Evolutionary conservation across 257 asterid genomes (phyloP).

Genomic region (Nicotiana tomentosiformis): DNA sequence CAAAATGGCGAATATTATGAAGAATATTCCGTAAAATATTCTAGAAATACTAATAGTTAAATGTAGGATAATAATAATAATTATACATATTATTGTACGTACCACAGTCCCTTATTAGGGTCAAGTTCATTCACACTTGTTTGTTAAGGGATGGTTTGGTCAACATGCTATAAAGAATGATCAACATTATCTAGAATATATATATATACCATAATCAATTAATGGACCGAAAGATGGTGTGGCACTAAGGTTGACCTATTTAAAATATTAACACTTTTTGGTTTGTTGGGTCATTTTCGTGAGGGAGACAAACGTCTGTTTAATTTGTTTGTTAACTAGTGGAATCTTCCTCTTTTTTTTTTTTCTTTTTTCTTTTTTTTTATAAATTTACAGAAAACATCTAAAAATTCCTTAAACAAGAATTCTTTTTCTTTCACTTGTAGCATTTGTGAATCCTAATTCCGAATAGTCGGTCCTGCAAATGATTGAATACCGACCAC

Average conservation of each 20-base stretch:
- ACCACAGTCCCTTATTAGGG: not conserved
- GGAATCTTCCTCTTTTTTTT: not conserved
- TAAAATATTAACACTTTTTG: not conserved
- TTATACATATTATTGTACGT: not conserved
- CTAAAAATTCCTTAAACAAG: not conserved
- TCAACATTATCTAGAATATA: not conserved
- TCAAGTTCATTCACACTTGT: not conserved
- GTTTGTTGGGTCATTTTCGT: not conserved
- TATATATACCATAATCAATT: not conserved
- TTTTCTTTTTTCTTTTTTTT: too few species aligned
- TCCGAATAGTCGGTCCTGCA: not conserved
- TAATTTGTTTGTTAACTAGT: not conserved
- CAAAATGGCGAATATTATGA: too few species aligned
- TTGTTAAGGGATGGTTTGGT: slow-evolving; percentile 1
- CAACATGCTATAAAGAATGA: not conserved
- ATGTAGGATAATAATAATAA: not conserved
- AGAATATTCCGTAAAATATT: not conserved
- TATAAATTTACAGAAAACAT: too few species aligned
- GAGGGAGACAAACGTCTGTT: not conserved
- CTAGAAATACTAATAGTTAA: not conserved
- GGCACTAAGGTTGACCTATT: not conserved
- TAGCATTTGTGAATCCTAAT: not conserved
- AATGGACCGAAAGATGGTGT: slow-evolving; percentile 4
- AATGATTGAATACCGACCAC: slow-evolving; percentile 3
- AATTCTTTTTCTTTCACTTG: not conserved